Evolutionary conservation across 257 asterid species (phyloP).

Genomic region (Nicotiana sylvestris): DNA sequence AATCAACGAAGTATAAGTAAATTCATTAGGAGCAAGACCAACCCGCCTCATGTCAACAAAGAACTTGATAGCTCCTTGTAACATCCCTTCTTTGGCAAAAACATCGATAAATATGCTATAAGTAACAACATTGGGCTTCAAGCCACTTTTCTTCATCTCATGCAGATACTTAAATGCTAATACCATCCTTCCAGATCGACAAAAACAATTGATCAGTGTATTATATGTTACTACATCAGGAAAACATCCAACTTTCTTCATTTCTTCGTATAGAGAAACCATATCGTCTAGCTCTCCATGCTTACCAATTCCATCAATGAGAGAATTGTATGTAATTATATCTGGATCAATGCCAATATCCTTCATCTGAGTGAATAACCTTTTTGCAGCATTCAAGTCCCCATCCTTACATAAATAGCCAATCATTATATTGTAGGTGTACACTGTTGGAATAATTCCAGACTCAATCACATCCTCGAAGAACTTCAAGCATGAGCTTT

Average conservation of each 20-base stretch:
- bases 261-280: constrained; percentile 59
- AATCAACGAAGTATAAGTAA: constrained; percentile 72
- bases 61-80: constrained; percentile 71
- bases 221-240: constrained; percentile 82
- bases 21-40: constrained; percentile 78
- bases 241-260: constrained; percentile 57
- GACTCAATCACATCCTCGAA: constrained; percentile 60
- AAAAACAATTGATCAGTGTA: constrained; percentile 81
- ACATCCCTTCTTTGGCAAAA: constrained; percentile 85
- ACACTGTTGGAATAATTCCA: constrained; percentile 57
- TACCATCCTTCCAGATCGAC: constrained; percentile 61
- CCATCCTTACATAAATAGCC: constrained; percentile 67
- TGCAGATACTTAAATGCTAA: constrained; percentile 54
- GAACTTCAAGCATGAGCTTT: constrained; percentile 43
- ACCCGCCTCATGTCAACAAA: constrained; percentile 83
- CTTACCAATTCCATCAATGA: constrained; percentile 75
- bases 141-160: constrained; percentile 66
- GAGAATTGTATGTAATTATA: constrained; percentile 75
- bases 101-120: constrained; percentile 88
- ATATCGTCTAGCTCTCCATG: constrained; percentile 53
- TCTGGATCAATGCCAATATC: constrained; percentile 57
- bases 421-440: constrained; percentile 75
- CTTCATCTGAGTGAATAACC: constrained; percentile 64
- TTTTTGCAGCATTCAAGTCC: constrained; percentile 54
- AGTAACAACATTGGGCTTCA: constrained; percentile 78